phyloP scores from a whole-genome alignment of 345 rosid genomes.

The Pistacia integerrima region DNA sequence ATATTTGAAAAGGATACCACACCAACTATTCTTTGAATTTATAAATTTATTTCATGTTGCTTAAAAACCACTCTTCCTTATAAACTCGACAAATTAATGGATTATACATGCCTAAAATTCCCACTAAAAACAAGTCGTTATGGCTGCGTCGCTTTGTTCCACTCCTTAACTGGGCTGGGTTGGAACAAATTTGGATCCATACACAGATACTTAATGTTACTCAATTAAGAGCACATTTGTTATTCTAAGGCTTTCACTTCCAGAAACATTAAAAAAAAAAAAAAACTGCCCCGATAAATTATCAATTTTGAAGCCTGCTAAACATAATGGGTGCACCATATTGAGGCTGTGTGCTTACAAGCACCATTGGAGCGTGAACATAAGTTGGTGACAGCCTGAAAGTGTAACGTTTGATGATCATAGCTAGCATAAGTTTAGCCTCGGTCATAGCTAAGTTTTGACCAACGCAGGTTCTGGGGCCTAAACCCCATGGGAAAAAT shows the following conservation, averaged over 20 bases:
- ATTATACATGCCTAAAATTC: background rate
- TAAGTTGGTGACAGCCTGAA: slow-evolving; percentile 60
- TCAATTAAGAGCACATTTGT: background rate
- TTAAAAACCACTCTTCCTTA: background rate
- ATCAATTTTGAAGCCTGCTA: slow-evolving; percentile 34
- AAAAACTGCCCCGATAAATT: background rate
- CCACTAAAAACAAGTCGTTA: too few species aligned
- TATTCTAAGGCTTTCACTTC: background rate
- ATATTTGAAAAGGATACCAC: too few species aligned
- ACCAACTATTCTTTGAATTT: background rate
- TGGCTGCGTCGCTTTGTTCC: too few species aligned
- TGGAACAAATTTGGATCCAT: too few species aligned
- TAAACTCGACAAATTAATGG: background rate
- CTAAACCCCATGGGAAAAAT: slow-evolving; percentile 60
- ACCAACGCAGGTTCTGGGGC: slow-evolving; percentile 63
- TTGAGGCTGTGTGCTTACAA: slow-evolving; percentile 62
- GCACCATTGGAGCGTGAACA: slow-evolving; percentile 66
- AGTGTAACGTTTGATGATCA: slow-evolving; percentile 48
- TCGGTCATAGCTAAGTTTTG: slow-evolving; percentile 54
- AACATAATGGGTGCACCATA: slow-evolving; percentile 68
- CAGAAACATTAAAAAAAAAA: background rate
- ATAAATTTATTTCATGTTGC: background rate
- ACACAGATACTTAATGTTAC: too few species aligned
- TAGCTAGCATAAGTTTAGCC: slow-evolving; percentile 57
- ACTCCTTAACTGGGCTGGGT: too few species aligned